phyloP scores from a whole-genome alignment of 768 basidiomycete species.

The Rhizopogon rudus region DNA sequence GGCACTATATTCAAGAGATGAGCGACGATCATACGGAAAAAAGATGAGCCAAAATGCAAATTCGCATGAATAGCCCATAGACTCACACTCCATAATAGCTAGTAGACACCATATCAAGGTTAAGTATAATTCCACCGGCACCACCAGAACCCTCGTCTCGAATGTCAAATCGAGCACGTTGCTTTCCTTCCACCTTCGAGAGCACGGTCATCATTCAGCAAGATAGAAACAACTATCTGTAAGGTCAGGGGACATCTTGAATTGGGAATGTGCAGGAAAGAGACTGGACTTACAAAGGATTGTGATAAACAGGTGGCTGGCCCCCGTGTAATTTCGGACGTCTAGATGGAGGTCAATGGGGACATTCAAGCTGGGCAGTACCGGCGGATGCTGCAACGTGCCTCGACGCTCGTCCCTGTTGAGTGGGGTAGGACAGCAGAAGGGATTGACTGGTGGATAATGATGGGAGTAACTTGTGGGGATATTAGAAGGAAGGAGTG shows the following conservation, averaged over 20 bases:
- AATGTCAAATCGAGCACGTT: slow-evolving; percentile 5
- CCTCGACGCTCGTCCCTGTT: neutral
- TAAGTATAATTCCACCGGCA: slow-evolving; percentile 51
- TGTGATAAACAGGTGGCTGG: neutral
- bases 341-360: neutral
- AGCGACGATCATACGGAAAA: slow-evolving; percentile 1
- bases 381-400: neutral
- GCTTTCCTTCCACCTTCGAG: slow-evolving; percentile 5
- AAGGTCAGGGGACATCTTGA: neutral
- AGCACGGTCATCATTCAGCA: neutral
- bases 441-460: neutral
- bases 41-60: neutral
- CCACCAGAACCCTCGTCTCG: slow-evolving; percentile 43
- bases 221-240: neutral
- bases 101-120: slow-evolving; percentile 48
- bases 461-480: neutral
- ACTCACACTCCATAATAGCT: slow-evolving; percentile 60
- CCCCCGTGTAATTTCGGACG: neutral
- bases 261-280: neutral
- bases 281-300: neutral
- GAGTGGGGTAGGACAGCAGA: neutral
- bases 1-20: slow-evolving; percentile 34
- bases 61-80: neutral
- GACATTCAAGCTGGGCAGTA: neutral
- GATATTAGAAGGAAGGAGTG: neutral